Percentiles rank a stretch among this genome's conserved stretches.
phyloP scores from a whole-genome alignment of 2,329 filamentous ascomycete genomes.

The Colletotrichum musae region DNA sequence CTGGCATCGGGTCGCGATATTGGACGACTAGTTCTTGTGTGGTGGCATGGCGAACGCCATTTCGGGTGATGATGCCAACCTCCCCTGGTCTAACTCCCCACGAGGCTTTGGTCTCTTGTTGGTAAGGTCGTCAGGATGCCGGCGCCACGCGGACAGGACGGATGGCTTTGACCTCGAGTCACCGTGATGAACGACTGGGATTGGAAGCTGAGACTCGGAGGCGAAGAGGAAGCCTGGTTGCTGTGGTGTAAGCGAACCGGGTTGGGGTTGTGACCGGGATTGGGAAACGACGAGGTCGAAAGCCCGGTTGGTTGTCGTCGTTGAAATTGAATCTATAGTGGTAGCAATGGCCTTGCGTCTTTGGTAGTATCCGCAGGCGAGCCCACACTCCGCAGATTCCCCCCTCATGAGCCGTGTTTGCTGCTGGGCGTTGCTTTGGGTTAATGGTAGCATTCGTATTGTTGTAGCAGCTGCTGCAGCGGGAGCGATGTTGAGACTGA shows the following conservation, averaged over 20 bases:
- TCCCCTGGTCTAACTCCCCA: neutral
- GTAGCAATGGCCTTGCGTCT: slow-evolving; percentile 11
- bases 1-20: slow-evolving; percentile 16
- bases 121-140: slow-evolving; percentile 6
- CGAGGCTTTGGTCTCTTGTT: neutral
- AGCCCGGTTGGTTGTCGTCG: neutral
- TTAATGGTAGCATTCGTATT: neutral
- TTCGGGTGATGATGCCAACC: slow-evolving; percentile 16
- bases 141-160: slow-evolving; percentile 7
- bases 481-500: neutral
- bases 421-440: neutral
- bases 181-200: slow-evolving; percentile 12
- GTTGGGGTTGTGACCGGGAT: slow-evolving; percentile 19
- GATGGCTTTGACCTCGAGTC: slow-evolving; percentile 28
- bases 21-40: slow-evolving; percentile 22
- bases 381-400: slow-evolving; percentile 11
- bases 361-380: slow-evolving; percentile 15
- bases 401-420: neutral
- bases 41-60: slow-evolving; percentile 22
- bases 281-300: slow-evolving; percentile 14
- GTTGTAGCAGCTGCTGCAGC: neutral
- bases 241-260: slow-evolving; percentile 2
- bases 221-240: neutral
- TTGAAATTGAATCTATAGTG: slow-evolving; percentile 21
- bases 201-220: slow-evolving; percentile 6